phyloP scores from a whole-genome alignment of 352 stramenopile species.

The Detonula confervacea region DNA sequence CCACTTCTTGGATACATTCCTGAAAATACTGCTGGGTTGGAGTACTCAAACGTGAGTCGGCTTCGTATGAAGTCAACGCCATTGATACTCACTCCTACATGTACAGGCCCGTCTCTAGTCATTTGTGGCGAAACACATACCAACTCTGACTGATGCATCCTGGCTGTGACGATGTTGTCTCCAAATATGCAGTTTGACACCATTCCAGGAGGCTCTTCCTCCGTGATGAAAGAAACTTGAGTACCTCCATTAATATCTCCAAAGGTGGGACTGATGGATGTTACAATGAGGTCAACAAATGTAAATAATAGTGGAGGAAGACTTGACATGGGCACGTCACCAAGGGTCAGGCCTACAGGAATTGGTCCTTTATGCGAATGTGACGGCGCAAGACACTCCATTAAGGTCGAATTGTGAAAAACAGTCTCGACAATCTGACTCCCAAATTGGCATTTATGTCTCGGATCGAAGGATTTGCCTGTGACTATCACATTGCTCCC shows the following conservation, averaged over 20 bases:
- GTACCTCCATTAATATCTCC: conserved; percentile 71
- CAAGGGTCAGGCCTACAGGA: conserved; percentile 33
- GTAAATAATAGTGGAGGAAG: conserved; percentile 27
- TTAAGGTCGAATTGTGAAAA: conserved; percentile 45
- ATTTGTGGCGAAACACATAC: conserved; percentile 45
- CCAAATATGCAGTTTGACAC: conserved; percentile 61
- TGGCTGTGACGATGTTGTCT: conserved; percentile 31
- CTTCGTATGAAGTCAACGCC: conserved; percentile 48
- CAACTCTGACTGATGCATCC: conserved; percentile 8
- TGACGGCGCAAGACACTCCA: conserved; percentile 27
- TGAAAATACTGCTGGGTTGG: conserved; percentile 37
- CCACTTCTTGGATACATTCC: conserved; percentile 40
- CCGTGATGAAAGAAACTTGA: conserved; percentile 53
- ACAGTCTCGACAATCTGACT: conserved; percentile 11
- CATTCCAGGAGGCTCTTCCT: conserved; percentile 4
- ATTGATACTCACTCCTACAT: conserved; percentile 47
- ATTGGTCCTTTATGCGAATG: conserved; percentile 7
- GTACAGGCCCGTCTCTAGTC: conserved; percentile 3
- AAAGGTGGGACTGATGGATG: conserved; percentile 60
- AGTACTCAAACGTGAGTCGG: conserved; percentile 48
- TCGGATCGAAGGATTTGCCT: conserved; percentile 51
- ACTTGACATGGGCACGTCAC: conserved; percentile 16
- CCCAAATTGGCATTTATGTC: conserved; percentile 45
- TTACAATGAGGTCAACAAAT: conserved; percentile 48
- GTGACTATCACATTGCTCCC: conserved; percentile 42